Evolutionary conservation across 371 early-diverging fungal genomes (phyloP).

Genomic region (Mycotypha africana): DNA sequence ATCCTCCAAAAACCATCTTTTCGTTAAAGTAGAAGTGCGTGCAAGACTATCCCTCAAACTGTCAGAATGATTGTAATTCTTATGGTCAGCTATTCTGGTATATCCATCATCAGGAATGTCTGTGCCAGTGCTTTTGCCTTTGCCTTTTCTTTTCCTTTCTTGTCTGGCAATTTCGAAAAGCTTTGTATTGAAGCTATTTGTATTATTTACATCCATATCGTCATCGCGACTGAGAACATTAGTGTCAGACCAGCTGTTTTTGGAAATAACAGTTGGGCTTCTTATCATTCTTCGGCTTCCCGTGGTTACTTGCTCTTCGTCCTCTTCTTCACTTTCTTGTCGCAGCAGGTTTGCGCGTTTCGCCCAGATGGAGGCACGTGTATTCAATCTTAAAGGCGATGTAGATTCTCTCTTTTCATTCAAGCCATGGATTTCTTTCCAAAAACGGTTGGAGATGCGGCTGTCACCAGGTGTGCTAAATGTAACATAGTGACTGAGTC

Average conservation of each 20-base stretch:
- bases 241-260: too few species aligned
- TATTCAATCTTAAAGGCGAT: neutral
- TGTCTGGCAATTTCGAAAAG: neutral
- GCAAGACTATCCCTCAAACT: too few species aligned
- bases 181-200: conserved; percentile 2
- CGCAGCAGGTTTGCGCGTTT: too few species aligned
- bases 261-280: too few species aligned
- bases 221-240: too few species aligned
- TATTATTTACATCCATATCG: too few species aligned
- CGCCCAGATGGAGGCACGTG: conserved; percentile 3
- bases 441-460: conserved; percentile 15
- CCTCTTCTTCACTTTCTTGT: too few species aligned
- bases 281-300: too few species aligned
- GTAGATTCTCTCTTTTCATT: conserved; percentile 4
- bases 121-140: too few species aligned
- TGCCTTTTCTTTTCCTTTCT: neutral
- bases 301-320: too few species aligned
- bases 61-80: too few species aligned
- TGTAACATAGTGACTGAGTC: neutral
- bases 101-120: too few species aligned
- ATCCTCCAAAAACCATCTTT: neutral
- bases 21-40: neutral
- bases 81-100: neutral
- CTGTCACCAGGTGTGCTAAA: conserved; percentile 20
- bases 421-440: conserved; percentile 22